phyloP scores from a whole-genome alignment of 805 yeast species.

The Barnettozyma botsteinii region DNA sequence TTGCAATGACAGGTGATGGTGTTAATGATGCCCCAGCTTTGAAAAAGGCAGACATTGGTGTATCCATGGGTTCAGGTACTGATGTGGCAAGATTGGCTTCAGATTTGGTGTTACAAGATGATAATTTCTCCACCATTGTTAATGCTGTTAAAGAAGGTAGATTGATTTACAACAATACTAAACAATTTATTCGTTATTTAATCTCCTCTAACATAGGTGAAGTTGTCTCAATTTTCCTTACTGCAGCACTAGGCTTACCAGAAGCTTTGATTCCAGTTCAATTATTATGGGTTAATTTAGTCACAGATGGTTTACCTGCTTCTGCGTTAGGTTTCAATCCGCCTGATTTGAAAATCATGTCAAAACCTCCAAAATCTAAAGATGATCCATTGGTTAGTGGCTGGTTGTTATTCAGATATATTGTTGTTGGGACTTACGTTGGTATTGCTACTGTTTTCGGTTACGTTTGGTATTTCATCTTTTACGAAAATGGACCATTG shows the following conservation, averaged over 20 bases:
- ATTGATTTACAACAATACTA: conserved; percentile 37
- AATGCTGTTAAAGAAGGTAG: conserved; percentile 54
- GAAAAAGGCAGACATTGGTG: conserved; percentile 57
- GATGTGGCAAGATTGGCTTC: conserved; percentile 58
- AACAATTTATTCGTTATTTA: conserved; percentile 36
- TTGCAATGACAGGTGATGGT: conserved; percentile 64
- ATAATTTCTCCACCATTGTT: conserved; percentile 51
- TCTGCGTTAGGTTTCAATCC: conserved; percentile 50
- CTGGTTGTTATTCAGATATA: conserved; percentile 34
- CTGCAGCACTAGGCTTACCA: conserved; percentile 49
- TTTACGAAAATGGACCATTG: conserved; percentile 31
- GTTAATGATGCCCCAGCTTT: conserved; percentile 62
- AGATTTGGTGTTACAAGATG: conserved; percentile 50
- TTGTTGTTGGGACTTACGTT: conserved; percentile 35
- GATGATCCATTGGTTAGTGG: conserved; percentile 34
- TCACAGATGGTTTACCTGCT: conserved; percentile 55
- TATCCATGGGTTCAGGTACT: conserved; percentile 60
- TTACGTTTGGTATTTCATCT: conserved; percentile 35
- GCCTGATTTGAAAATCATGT: conserved; percentile 34
- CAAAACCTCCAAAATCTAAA: conserved; percentile 31
- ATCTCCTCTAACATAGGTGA: conserved; percentile 54
- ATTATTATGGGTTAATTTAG: conserved; percentile 50
- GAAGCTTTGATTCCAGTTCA: conserved; percentile 52
- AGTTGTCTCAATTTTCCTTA: conserved; percentile 49
- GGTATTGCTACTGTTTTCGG: conserved; percentile 38